Evolutionary conservation across 78 protist species (phyloP), one percentile per base, ranked within the genome.

Genomic region (Dictyostelium brefeldianum): DNA sequence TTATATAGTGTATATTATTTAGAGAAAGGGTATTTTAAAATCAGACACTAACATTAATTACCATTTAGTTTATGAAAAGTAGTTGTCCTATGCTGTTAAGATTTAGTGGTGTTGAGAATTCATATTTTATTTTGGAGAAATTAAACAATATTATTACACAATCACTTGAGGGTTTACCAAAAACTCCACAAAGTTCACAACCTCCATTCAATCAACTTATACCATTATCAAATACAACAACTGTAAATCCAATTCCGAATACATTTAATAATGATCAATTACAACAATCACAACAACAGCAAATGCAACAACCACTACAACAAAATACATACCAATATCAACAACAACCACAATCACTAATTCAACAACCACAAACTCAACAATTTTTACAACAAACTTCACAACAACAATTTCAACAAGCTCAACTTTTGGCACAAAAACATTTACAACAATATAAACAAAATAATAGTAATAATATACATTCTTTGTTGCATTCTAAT

Each of bases 41-140:
- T n/a, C n/a, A 36, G 43, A 36, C 48, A 69, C 6, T 25, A 36
- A 25, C 27, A 69, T 36, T 3, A 31, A 7, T 36, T 25, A 31
- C 17, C 18, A 78, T n/a, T n/a, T 81, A 83, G 90, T 83, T 83
- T 83, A 83, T 83, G 90, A 36, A 83, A 51, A 27, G 27, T 54
- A 22, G 90, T 31, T 53, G 80, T 20, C 57, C 80, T 29, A 31
- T 70, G 51, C 71, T 83, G 70, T 54, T 70, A 25, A n/a, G 31
- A 10, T 64, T 48, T n/a, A 83, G 90, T 51, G 77, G 78, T n/a
- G 17, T 83, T 51, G 51, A 53, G 17, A 14, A 73, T 48, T 56
- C 90, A 0, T 41, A 31, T 15, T 29, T 18, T 29, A 83, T 83
- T 41, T 46, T 83, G 31, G 90, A 83, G 18, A 83, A 83, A 54